Evolutionary conservation across 192 early-diverging fungal species (phyloP).

Genomic region (Linnemannia hyalina): DNA sequence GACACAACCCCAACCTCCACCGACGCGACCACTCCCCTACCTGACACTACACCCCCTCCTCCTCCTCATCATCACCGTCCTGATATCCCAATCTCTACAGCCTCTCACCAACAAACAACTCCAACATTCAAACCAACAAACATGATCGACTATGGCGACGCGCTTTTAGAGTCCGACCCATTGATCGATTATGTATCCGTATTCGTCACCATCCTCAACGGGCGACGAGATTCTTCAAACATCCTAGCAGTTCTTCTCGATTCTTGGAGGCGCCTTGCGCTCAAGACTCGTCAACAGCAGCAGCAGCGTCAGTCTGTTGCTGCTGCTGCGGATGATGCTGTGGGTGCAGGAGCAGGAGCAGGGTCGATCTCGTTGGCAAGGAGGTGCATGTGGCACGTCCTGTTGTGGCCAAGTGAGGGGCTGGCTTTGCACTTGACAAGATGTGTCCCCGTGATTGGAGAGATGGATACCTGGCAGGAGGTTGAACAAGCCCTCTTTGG

Average conservation of each 20-base stretch:
- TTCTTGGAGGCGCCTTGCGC: constrained; percentile 26
- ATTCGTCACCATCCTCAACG: constrained; percentile 47
- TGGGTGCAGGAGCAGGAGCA: too few species aligned
- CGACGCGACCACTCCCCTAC: too few species aligned
- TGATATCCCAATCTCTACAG: not conserved
- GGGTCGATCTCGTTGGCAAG: not conserved
- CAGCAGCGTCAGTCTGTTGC: not conserved
- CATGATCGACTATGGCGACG: constrained; percentile 50
- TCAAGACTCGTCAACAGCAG: not conserved
- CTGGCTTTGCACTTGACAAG: constrained; percentile 33
- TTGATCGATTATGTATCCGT: constrained; percentile 52
- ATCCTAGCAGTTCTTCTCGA: not conserved
- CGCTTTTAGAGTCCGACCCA: constrained; percentile 38
- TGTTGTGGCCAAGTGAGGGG: constrained; percentile 57
- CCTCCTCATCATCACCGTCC: too few species aligned
- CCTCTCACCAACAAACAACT: not conserved
- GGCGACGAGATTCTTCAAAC: constrained; percentile 18
- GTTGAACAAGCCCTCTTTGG: constrained; percentile 54
- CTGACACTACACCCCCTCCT: too few species aligned
- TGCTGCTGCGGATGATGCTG: not conserved
- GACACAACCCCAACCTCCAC: too few species aligned
- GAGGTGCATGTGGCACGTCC: constrained; percentile 56
- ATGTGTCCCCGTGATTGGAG: constrained; percentile 48
- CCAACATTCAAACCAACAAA: constrained; percentile 18
- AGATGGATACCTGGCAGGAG: constrained; percentile 54